Evolutionary conservation across 495 filamentous ascomycete species (phyloP).

Genomic region (Cladorrhinum samala): DNA sequence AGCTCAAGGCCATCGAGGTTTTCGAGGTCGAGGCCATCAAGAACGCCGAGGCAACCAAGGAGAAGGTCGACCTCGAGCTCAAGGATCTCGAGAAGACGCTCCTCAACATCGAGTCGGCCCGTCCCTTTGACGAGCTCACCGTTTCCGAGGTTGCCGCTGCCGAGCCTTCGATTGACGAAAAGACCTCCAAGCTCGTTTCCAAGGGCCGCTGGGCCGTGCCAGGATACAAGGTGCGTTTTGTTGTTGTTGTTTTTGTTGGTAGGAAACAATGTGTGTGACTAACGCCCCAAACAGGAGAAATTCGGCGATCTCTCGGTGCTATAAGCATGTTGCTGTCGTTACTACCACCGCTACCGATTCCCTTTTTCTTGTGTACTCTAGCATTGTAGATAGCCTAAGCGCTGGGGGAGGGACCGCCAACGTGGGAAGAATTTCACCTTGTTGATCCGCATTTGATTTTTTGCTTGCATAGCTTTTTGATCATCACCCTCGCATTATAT

Average conservation of each 20-base stretch:
- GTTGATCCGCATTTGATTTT: slow-evolving; percentile 4
- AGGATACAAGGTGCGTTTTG: slow-evolving; percentile 83
- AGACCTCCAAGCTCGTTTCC: slow-evolving; percentile 82
- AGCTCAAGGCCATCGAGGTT: slow-evolving; percentile 94
- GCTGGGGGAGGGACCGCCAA: slow-evolving; percentile 13
- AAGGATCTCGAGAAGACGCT: slow-evolving; percentile 87
- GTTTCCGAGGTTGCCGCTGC: slow-evolving; percentile 94
- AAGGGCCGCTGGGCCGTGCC: slow-evolving; percentile 97
- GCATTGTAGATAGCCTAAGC: slow-evolving; percentile 49
- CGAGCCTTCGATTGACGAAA: slow-evolving; percentile 92
- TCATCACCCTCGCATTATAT: too few relatives aligned
- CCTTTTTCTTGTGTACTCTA: slow-evolving; percentile 51
- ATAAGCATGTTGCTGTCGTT: slow-evolving; percentile 45
- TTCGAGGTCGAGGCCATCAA: slow-evolving; percentile 96
- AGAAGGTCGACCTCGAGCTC: slow-evolving; percentile 87
- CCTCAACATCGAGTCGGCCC: slow-evolving; percentile 91
- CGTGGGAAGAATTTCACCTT: slow-evolving; percentile 28
- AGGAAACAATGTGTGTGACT: slow-evolving; percentile 3
- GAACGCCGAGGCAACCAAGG: slow-evolving; percentile 94
- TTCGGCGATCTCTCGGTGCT: slow-evolving; percentile 93
- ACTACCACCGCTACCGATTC: slow-evolving; percentile 8
- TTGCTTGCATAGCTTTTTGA: not conserved
- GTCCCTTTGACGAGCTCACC: slow-evolving; percentile 95
- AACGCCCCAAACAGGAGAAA: slow-evolving; percentile 64
- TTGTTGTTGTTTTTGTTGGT: not conserved